These are phyloP conservation scores for Cercophora samala DNA, from an alignment of 495 filamentous ascomycete species.

Conservation along the genomic window DNA sequence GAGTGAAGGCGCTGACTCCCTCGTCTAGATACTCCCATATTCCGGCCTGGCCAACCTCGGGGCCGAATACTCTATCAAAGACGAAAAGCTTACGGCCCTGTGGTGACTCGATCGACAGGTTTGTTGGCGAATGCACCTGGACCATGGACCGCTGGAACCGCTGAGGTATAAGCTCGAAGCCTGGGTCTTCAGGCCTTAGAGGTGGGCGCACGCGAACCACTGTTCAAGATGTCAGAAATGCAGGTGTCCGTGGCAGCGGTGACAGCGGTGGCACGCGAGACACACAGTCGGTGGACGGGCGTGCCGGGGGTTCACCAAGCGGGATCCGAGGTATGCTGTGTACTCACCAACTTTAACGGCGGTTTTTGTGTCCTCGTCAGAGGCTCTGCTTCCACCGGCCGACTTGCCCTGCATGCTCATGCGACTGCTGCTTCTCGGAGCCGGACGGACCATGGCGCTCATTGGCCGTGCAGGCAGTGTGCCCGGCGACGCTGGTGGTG, in stretches of 20 bases:
- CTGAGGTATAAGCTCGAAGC: conserved; percentile 90
- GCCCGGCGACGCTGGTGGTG: conserved; percentile 53
- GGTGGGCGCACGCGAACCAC: conserved; percentile 94
- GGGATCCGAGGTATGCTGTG: conserved; percentile 14
- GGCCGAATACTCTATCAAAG: conserved; percentile 90
- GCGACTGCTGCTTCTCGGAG: conserved; percentile 77
- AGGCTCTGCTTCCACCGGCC: conserved; percentile 77
- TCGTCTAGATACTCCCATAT: conserved; percentile 94
- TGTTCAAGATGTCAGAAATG: conserved; percentile 39
- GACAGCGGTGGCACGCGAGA: conserved; percentile 20
- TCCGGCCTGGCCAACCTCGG: conserved; percentile 80
- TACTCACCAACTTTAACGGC: conserved; percentile 99
- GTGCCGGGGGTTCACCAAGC: conserved; percentile 12
- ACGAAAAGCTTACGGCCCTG: conserved; percentile 93
- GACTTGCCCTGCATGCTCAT: conserved; percentile 81
- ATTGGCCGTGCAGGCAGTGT: conserved; percentile 63
- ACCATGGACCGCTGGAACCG: conserved; percentile 93
- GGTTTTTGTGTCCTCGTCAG: conserved; percentile 90
- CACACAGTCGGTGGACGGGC: conserved; percentile 24
- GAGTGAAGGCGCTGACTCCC: conserved; percentile 83
- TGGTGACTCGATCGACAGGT: conserved; percentile 80
- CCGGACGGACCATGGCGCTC: conserved; percentile 80
- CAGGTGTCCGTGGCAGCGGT: conserved; percentile 22
- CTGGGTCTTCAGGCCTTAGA: conserved; percentile 77
- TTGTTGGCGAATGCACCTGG: conserved; percentile 79